phyloP scores from a whole-genome alignment of 306 rosid species.

The Cucurbita maxima region DNA sequence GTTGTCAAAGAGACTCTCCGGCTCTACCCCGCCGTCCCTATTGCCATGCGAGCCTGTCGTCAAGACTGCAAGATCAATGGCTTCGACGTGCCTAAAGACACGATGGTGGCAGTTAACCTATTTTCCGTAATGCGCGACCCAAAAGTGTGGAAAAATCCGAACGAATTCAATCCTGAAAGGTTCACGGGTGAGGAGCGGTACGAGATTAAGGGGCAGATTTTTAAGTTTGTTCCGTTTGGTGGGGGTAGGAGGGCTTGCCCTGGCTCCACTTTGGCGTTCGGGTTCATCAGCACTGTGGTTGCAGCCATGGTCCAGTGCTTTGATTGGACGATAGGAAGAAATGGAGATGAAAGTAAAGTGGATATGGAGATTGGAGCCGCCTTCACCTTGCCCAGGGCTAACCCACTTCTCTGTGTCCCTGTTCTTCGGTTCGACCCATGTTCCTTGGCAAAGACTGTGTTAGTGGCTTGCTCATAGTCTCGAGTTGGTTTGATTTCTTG shows the following conservation, averaged over 20 bases:
- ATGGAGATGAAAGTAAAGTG: constrained; percentile 2
- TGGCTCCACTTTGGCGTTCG: constrained; percentile 16
- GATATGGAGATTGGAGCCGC: not conserved
- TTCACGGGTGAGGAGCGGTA: not conserved
- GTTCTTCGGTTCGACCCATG: not conserved
- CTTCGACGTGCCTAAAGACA: constrained; percentile 22
- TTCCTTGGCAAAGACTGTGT: not conserved
- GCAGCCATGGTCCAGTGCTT: constrained; percentile 37
- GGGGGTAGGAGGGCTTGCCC: constrained; percentile 47
- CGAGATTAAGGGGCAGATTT: constrained; percentile 20
- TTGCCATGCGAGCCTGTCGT: constrained; percentile 21
- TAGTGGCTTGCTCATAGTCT: no score
- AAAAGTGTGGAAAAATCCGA: constrained; percentile 22
- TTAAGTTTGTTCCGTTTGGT: constrained; percentile 33
- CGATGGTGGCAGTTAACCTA: constrained; percentile 19
- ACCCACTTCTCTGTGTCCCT: not conserved
- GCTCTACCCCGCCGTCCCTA: constrained; percentile 37
- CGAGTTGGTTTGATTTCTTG: no score
- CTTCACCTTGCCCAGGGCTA: not conserved
- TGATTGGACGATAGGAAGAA: constrained; percentile 14
- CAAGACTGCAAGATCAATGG: constrained; percentile 17
- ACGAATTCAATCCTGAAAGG: constrained; percentile 19
- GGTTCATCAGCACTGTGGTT: not conserved
- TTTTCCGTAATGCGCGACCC: constrained; percentile 50
- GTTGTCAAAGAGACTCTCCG: constrained; percentile 33